phyloP scores from a whole-genome alignment of 495 filamentous ascomycete genomes.

The Immersiella caudata region DNA sequence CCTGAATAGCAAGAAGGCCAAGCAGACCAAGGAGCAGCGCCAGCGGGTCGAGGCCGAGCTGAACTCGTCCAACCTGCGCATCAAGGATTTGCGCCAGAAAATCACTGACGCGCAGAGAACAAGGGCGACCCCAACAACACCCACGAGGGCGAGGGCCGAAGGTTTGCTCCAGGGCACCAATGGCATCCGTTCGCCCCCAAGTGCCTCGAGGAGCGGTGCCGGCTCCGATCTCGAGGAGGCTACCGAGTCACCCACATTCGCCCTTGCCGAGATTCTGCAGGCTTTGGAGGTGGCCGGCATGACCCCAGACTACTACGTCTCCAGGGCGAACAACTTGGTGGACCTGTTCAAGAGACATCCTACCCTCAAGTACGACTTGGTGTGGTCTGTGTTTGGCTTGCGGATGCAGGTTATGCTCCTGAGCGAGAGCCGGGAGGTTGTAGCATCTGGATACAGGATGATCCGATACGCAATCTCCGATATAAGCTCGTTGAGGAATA shows the following conservation, averaged over 20 bases:
- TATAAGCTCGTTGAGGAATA: conserved; percentile 81
- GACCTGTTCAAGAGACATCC: conserved; percentile 91
- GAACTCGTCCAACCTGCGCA: conserved; percentile 85
- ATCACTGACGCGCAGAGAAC: conserved; percentile 68
- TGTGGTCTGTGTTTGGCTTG: conserved; percentile 90
- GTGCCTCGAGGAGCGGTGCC: conserved; percentile 54
- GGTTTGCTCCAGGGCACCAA: conserved; percentile 61
- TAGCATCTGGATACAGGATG: conserved; percentile 90
- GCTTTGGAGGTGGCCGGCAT: conserved; percentile 84
- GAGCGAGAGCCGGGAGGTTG: conserved; percentile 92
- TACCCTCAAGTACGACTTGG: conserved; percentile 92
- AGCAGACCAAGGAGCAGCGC: conserved; percentile 91
- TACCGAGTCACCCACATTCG: conserved; percentile 86
- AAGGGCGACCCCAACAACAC: conserved; percentile 70
- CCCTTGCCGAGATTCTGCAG: conserved; percentile 84
- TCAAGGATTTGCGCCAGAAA: conserved; percentile 77
- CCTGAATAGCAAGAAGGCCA: conserved; percentile 89
- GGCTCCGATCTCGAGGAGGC: conserved; percentile 66
- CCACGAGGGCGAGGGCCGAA: conserved; percentile 65
- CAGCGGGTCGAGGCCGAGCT: conserved; percentile 86
- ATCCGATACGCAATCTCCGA: conserved; percentile 94
- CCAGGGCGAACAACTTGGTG: conserved; percentile 84
- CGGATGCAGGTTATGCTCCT: conserved; percentile 94
- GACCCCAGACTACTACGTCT: conserved; percentile 92
- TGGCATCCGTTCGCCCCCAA: conserved; percentile 66